Evolutionary conservation across 345 rosid genomes (phyloP).

Genomic region (Murraya koenigii): DNA sequence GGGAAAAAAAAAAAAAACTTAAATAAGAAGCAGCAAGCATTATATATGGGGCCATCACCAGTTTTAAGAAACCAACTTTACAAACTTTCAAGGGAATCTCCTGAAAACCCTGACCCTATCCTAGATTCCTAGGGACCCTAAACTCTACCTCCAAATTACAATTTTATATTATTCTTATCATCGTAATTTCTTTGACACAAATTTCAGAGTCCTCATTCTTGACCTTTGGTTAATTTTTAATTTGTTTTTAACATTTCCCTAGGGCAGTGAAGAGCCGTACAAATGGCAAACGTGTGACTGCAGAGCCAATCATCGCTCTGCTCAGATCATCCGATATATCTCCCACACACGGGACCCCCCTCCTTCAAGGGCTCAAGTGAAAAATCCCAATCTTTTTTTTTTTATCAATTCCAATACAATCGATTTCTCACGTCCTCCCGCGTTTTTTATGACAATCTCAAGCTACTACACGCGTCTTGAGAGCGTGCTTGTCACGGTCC

Average conservation of each 20-base stretch:
- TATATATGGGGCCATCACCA: too few relatives aligned
- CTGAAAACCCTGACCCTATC: too few relatives aligned
- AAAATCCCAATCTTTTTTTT: neutral
- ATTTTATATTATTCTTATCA: too few relatives aligned
- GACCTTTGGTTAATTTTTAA: neutral
- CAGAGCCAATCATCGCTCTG: conserved; percentile 20
- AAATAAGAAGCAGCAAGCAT: too few relatives aligned
- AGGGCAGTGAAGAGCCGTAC: conserved; percentile 14
- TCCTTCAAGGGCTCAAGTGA: too few relatives aligned
- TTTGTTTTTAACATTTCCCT: too few relatives aligned
- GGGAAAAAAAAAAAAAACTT: too few relatives aligned
- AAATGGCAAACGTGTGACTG: conserved; percentile 3
- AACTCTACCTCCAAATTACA: too few relatives aligned
- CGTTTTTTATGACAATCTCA: neutral
- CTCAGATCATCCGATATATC: neutral
- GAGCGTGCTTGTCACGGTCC: neutral
- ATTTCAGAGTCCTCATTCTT: neutral
- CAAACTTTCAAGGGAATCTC: too few relatives aligned
- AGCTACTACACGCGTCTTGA: neutral
- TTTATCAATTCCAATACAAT: conserved; percentile 11
- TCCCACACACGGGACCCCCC: neutral
- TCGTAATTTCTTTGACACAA: neutral
- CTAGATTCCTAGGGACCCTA: too few relatives aligned
- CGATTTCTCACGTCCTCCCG: conserved; percentile 34
- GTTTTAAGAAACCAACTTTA: too few relatives aligned